A percentile compares a stretch with the other conserved stretches of the same genome.
Evolutionary conservation across 495 filamentous ascomycete genomes (phyloP).

Genomic region (Penicillium mononematosum): DNA sequence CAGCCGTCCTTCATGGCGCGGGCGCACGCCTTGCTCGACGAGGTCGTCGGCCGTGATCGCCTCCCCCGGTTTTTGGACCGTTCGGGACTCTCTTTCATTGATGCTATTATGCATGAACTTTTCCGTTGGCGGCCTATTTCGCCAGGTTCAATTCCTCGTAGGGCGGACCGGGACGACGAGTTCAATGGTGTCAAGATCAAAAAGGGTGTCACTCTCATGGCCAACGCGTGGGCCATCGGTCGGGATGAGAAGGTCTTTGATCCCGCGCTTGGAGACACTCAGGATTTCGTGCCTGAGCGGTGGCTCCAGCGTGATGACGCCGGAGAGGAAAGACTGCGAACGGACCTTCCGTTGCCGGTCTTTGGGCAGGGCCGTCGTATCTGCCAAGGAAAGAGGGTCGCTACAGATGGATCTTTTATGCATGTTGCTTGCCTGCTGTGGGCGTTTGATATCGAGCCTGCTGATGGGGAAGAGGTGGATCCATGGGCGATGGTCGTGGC

Average conservation of each 20-base stretch:
- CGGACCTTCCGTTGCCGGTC: conserved; percentile 31
- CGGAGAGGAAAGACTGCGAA: conserved; percentile 16
- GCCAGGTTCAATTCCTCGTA: conserved; percentile 45
- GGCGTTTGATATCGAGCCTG: conserved; percentile 31
- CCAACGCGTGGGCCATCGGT: conserved; percentile 51
- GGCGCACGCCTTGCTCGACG: conserved; percentile 36
- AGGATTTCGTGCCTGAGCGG: conserved; percentile 29
- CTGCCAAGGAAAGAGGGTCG: conserved; percentile 33
- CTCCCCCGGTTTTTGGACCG: conserved; percentile 33
- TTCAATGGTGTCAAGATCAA: conserved; percentile 50
- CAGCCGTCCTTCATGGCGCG: conserved; percentile 17
- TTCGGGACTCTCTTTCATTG: conserved; percentile 28
- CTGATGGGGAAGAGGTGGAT: conserved; percentile 26
- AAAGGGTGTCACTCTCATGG: conserved; percentile 52
- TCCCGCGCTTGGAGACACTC: conserved; percentile 16
- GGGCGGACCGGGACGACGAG: conserved; percentile 50
- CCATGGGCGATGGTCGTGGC: conserved; percentile 32
- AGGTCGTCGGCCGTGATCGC: conserved; percentile 31
- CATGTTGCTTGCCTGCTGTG: conserved; percentile 30
- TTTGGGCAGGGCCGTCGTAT: conserved; percentile 34
- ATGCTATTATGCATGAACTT: conserved; percentile 34
- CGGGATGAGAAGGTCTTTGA: conserved; percentile 29
- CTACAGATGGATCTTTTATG: conserved; percentile 30
- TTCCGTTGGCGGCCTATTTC: conserved; percentile 39
- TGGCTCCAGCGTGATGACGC: conserved; percentile 19